Base-by-base conservation (phyloP, 345 rosid species). In the Triadica sebifera region DNA sequence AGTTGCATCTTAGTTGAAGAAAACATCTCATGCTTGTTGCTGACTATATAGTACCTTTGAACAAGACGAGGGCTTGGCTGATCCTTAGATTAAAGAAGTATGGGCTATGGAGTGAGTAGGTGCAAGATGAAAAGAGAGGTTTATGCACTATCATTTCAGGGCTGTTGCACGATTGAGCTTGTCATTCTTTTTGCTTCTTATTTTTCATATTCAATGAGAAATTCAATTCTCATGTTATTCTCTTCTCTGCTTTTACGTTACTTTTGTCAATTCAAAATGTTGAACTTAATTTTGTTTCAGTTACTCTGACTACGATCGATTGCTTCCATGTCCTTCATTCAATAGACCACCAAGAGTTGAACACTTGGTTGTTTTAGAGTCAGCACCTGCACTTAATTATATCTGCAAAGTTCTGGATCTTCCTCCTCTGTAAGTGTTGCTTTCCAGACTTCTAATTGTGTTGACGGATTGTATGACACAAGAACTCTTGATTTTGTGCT, bases 381-480 rank as follows among this genome's bases (percentile, higher is more conserved):
- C 84, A 69, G 91, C 90, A 52, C 85, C 79, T 39, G 90, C 85
- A 24, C 64, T 86, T 61, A 91, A 89, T 69, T 90, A 77, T 59
- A 89, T 92, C 70, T 86, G 80, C 81, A 80, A 80, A 82, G 81
- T 86, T 64, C 83, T 94, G 77, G 74, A 88, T 78, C 97, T 94
- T 81, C 97, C 97, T 74, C 88, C 93, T 78, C 66, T 89, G 98
- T 94, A 78, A 90, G 98, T 85, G 50, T 55, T 75, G 6, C 49
- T 75, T 29, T 49, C 45, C 49, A 55, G 37, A 41, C 43, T 55
- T 72, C 56, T 41, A 50, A 64, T 38, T 41, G 46, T 76, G 25
- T 47, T 64, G 38, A 70, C 24, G 70, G 52, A 71, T 73, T 66
- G 22, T 24, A 5, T 37, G 70, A 17, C 38, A 19, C 50, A 64